Evolutionary conservation across 306 rosid genomes (phyloP).

Genomic region (Comarum palustre): DNA sequence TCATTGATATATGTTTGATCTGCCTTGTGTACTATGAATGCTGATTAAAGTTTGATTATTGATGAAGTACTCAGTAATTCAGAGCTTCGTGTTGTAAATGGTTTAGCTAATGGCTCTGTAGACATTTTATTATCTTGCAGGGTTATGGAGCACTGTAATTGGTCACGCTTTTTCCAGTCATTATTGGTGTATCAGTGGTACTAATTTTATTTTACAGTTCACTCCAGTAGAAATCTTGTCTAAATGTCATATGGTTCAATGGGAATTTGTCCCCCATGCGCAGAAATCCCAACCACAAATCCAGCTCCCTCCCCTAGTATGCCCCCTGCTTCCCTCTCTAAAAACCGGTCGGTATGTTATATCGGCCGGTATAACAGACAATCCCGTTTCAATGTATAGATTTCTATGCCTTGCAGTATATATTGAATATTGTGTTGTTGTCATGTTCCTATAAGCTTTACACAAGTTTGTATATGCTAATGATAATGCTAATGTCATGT

Average conservation of each 20-base stretch:
- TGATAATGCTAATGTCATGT: constrained; percentile 16
- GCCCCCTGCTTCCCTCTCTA: no score
- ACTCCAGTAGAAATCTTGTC: constrained; percentile 55
- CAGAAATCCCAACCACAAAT: no score
- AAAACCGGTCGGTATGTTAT: no score
- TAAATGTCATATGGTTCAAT: constrained; percentile 1
- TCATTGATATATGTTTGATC: neutral
- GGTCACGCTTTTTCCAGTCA: constrained; percentile 84
- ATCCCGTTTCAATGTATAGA: constrained; percentile 24
- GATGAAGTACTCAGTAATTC: neutral
- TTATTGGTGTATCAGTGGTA: constrained; percentile 88
- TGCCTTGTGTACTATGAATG: neutral
- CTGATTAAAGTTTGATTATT: neutral
- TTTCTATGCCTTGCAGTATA: constrained; percentile 27
- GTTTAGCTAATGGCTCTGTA: constrained; percentile 26
- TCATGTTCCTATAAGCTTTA: neutral
- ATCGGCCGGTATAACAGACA: no score
- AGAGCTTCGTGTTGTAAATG: neutral
- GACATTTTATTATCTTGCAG: constrained; percentile 51
- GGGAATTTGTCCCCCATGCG: no score
- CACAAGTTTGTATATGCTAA: constrained; percentile 24
- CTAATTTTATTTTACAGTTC: constrained; percentile 82
- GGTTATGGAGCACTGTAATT: constrained; percentile 93
- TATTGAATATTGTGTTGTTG: neutral
- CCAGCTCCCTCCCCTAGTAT: no score